These are phyloP conservation scores for Trapa bicornis DNA, from an alignment of 345 rosid species.

Conservation along the genomic window DNA sequence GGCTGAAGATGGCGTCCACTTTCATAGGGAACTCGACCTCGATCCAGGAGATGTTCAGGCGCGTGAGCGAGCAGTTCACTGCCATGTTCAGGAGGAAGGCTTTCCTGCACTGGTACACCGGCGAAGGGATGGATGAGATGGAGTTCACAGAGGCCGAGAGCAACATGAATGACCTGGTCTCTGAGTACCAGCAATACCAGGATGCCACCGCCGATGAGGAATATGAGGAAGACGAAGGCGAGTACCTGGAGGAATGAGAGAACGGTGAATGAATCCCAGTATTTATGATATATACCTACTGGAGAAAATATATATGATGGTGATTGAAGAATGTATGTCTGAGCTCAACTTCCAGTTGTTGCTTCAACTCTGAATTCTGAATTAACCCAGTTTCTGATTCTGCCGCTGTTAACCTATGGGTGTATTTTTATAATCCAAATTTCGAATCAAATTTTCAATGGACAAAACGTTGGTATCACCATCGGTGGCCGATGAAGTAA, in stretches of 20 bases:
- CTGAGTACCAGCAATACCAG: slow-evolving; percentile 70
- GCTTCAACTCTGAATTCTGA: no score
- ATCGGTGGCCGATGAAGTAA: no score
- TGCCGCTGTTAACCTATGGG: no score
- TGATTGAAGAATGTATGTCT: background rate
- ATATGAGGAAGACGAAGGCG: slow-evolving; percentile 40
- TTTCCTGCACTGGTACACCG: slow-evolving; percentile 34
- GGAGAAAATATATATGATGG: no score
- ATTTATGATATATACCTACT: no score
- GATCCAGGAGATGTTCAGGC: slow-evolving; percentile 69
- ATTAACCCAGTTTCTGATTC: no score
- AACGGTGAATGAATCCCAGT: no score
- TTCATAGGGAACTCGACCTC: slow-evolving; percentile 66
- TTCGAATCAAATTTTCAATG: no score
- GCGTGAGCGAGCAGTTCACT: slow-evolving; percentile 54
- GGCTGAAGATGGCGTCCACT: slow-evolving; percentile 63
- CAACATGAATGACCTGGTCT: slow-evolving; percentile 68
- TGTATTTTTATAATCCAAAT: no score
- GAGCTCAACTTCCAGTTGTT: slow-evolving; percentile 19
- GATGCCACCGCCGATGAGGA: slow-evolving; percentile 74
- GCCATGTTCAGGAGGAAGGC: slow-evolving; percentile 37
- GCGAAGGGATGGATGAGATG: slow-evolving; percentile 37
- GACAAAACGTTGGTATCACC: no score
- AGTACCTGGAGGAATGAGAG: slow-evolving; percentile 22
- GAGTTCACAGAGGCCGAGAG: slow-evolving; percentile 48